Conservation (phyloP, 2,329 filamentous ascomycete species). For the Triangularia setosa region DNA sequence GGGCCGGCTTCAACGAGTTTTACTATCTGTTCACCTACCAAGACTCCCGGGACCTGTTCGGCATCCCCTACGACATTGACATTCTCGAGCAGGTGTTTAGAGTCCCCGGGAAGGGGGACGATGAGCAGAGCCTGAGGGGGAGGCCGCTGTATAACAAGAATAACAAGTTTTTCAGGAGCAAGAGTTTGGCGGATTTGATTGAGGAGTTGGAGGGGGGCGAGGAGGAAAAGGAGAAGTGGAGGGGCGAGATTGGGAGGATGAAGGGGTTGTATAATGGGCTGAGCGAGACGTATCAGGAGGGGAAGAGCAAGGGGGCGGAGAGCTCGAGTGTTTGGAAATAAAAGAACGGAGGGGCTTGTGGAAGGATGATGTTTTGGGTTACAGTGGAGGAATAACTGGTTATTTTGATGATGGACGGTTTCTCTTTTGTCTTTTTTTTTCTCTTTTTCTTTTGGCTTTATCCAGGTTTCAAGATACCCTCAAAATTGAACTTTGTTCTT, state of each 20-base stretch:
- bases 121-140: conserved; percentile 34
- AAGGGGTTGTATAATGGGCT: conserved; percentile 46
- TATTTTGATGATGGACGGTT: too few relatives aligned
- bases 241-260: conserved; percentile 42
- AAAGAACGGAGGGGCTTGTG: too few relatives aligned
- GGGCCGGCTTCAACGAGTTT: conserved; percentile 53
- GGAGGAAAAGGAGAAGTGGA: conserved; percentile 33
- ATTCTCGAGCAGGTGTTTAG: conserved; percentile 54
- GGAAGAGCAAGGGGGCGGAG: conserved; percentile 39
- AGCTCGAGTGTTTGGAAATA: conserved; percentile 48
- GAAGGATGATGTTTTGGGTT: background rate
- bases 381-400: too few relatives aligned
- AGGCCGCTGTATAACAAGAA: conserved; percentile 50
- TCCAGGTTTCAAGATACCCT: too few relatives aligned
- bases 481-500: too few relatives aligned
- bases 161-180: conserved; percentile 52
- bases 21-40: conserved; percentile 59
- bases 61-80: conserved; percentile 55
- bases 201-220: conserved; percentile 34
- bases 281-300: conserved; percentile 47
- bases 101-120: conserved; percentile 39
- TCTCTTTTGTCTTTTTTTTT: too few relatives aligned
- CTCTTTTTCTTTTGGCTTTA: too few relatives aligned
- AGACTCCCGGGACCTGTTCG: conserved; percentile 53
- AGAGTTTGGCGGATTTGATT: conserved; percentile 41